phyloP scores from a whole-genome alignment of 805 yeast genomes.

The Sugiyamaella valdiviana region DNA sequence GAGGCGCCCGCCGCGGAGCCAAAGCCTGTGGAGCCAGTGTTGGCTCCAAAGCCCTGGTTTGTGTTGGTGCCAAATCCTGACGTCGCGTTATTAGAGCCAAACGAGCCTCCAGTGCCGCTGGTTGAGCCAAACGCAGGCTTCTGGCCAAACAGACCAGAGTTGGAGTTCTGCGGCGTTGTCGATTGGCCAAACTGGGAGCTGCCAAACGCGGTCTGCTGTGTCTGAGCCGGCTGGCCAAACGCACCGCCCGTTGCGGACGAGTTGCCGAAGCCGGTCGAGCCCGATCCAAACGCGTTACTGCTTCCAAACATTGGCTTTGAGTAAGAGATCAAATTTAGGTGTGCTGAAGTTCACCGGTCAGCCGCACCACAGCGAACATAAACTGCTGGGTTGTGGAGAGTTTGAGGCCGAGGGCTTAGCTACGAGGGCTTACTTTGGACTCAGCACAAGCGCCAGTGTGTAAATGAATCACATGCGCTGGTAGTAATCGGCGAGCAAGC shows the following conservation, averaged over 20 bases:
- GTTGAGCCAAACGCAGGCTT: background rate
- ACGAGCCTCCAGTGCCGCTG: background rate
- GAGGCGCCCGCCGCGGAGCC: background rate
- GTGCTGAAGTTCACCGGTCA: background rate
- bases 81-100: background rate
- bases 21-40: no score
- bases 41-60: background rate
- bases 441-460: no score
- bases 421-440: no score
- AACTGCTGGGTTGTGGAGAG: no score
- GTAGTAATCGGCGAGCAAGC: no score
- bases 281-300: slow-evolving; percentile 5
- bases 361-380: background rate
- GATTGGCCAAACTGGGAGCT: background rate
- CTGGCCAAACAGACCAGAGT: background rate
- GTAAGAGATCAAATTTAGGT: background rate
- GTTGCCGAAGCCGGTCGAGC: background rate
- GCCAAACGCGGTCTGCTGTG: background rate
- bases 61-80: slow-evolving; percentile 1
- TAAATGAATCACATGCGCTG: no score
- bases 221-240: slow-evolving; percentile 6
- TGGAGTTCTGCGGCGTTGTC: background rate
- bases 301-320: slow-evolving; percentile 1
- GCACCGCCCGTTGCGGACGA: background rate
- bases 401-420: no score